These are phyloP conservation scores for Sanghuangporus weigelae DNA, from an alignment of 1,284 basidiomycete genomes.

Conservation along the genomic window DNA sequence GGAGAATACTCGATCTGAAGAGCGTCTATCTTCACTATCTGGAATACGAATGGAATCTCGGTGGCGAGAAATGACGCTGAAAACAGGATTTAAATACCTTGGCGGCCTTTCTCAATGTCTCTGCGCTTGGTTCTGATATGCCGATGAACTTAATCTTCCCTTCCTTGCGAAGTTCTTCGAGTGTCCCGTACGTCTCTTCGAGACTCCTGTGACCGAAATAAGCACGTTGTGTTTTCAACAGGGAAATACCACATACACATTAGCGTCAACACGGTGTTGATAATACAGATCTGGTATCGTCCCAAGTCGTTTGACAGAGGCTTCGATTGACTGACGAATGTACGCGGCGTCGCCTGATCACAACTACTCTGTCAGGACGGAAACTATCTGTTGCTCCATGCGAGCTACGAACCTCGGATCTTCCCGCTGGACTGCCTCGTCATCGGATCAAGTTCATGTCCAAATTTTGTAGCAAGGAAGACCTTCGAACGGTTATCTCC, in stretches of 20 bases:
- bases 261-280: slow-evolving; percentile 19
- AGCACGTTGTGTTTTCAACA: neutral
- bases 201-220: slow-evolving; percentile 13
- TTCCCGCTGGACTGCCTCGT: slow-evolving; percentile 10
- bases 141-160: slow-evolving; percentile 35
- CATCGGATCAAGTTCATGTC: slow-evolving; percentile 12
- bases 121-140: slow-evolving; percentile 33
- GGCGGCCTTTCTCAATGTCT: slow-evolving; percentile 22
- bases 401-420: slow-evolving; percentile 10
- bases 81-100: slow-evolving; percentile 10
- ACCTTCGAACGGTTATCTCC: slow-evolving; percentile 21
- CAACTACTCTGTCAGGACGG: neutral
- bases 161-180: slow-evolving; percentile 21
- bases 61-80: neutral
- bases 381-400: neutral
- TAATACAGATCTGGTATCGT: slow-evolving; percentile 19
- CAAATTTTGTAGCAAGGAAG: slow-evolving; percentile 23
- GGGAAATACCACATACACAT: slow-evolving; percentile 8
- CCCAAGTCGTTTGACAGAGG: slow-evolving; percentile 17
- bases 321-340: slow-evolving; percentile 15
- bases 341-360: slow-evolving; percentile 16
- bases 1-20: slow-evolving; percentile 28
- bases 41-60: neutral
- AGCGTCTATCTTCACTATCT: slow-evolving; percentile 28
- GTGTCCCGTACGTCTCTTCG: slow-evolving; percentile 19